Evolutionary conservation across 768 basidiomycete genomes (phyloP), one percentile per base, ranked within the genome.

Genomic region (Leucocoprinus leucothites): DNA sequence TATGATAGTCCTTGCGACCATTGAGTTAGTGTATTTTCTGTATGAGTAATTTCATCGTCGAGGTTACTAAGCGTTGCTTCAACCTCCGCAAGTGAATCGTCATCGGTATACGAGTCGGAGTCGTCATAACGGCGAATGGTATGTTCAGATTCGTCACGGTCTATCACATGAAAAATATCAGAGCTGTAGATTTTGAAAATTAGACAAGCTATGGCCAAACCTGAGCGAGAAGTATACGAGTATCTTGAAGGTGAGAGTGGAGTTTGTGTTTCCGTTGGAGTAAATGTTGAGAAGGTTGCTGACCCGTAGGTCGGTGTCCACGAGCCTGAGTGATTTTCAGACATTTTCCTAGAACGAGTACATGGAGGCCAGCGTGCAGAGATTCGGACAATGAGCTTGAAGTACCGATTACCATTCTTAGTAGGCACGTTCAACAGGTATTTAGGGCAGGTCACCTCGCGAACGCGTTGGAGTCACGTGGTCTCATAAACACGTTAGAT

Each of bases 71-170:
- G 77, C 14, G 82, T 77, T 18, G 81, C 82, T 66, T 90, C 87
- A 16, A 91, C 87, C 65, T 90, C 89, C 40, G 83, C 79, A 61
- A 87, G 80, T 2, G 82, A 80, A 62, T 87, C 78, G 48, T 77
- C 73, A 63, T 84, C 80, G 24, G 72, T 73, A 63, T 79, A 81
- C 19, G 70, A 65, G 54, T 76, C 73, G 25, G 69, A 63, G 5
- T 63, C 53, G 63, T 74, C 54, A 63, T 74, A 63, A 47, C 38
- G 38, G 16, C 38, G 38, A 11, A 13, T n/a, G 4, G 16, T 38
- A 13, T 68, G 64, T 57, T 67, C 65, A 42, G 48, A 51, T 21
- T 51, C 42, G n/a, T 45, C 44, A 28, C 8, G 52, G 19, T 38
- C 26, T 46, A 38, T 2, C 3, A 31, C 9, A 19, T 2, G 3